Conservation (phyloP, 2,329 filamentous ascomycete genomes). For the Alternaria ethzedia region DNA sequence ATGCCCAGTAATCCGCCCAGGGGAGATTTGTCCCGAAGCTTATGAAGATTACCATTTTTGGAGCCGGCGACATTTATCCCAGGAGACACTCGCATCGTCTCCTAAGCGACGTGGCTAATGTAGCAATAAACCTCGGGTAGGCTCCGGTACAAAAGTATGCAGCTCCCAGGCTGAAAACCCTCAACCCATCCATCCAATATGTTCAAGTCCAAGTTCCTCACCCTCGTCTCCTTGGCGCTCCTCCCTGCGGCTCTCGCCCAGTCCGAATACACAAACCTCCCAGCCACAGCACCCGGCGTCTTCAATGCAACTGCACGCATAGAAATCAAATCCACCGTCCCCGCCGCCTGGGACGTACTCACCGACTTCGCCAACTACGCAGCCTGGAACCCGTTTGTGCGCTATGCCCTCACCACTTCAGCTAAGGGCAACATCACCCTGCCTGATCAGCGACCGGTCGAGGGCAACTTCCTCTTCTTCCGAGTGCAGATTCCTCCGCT, state of each 20-base stretch:
- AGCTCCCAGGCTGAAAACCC: neutral
- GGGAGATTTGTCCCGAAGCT: neutral
- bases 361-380: constrained; percentile 36
- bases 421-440: constrained; percentile 24
- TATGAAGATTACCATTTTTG: neutral
- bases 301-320: constrained; percentile 37
- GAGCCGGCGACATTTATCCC: neutral
- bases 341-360: constrained; percentile 35
- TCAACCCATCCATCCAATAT: neutral
- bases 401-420: constrained; percentile 30
- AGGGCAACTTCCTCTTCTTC: constrained; percentile 30
- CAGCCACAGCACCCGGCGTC: constrained; percentile 30
- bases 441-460: constrained; percentile 31
- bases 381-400: constrained; percentile 44
- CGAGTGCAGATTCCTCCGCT: constrained; percentile 40
- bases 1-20: neutral
- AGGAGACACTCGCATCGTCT: neutral
- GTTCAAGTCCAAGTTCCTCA: neutral
- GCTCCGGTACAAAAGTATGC: neutral
- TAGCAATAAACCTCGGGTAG: neutral
- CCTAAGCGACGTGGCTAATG: neutral
- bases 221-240: constrained; percentile 3
- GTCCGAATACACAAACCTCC: constrained; percentile 34
- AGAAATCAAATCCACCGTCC: constrained; percentile 30
- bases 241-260: neutral